Percentiles rank a stretch among this genome's conserved stretches.
Evolutionary conservation across 2,329 filamentous ascomycete genomes (phyloP).

Genomic region (Ramularia collo-cygni): DNA sequence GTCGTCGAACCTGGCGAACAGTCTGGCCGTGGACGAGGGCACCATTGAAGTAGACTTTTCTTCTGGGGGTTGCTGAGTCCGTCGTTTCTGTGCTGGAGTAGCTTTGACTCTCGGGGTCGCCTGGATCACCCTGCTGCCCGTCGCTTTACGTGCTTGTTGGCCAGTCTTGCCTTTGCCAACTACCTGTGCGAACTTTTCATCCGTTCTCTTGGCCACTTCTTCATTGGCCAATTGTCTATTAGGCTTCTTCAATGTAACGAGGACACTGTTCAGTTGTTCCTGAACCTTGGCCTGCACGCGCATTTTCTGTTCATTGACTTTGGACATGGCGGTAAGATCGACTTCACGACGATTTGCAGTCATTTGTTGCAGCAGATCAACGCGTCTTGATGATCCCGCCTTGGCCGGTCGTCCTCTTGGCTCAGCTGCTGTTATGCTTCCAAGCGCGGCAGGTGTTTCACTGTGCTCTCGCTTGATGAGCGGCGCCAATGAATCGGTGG

Average conservation of each 20-base stretch:
- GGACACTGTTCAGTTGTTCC: conserved; percentile 67
- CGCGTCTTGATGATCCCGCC: conserved; percentile 29
- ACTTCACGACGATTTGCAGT: conserved; percentile 42
- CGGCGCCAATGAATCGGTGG: conserved; percentile 52
- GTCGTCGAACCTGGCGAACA: conserved; percentile 18
- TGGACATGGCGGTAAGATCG: conserved; percentile 48
- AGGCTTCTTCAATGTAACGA: conserved; percentile 65
- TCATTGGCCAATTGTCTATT: conserved; percentile 65
- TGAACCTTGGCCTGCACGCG: conserved; percentile 62
- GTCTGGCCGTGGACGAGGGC: conserved; percentile 35
- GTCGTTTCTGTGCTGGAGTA: conserved; percentile 19
- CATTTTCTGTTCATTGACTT: conserved; percentile 50
- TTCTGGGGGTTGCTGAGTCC: conserved; percentile 19
- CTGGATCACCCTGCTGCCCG: conserved; percentile 27
- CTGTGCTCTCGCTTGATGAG: conserved; percentile 63
- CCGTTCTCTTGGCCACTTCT: conserved; percentile 59
- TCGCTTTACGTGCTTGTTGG: conserved; percentile 22
- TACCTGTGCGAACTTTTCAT: conserved; percentile 45
- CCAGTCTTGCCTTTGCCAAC: conserved; percentile 17
- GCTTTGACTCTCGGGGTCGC: conserved; percentile 37
- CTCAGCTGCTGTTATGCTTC: conserved; percentile 37
- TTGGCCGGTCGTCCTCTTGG: conserved; percentile 6
- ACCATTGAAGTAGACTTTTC: conserved; percentile 32
- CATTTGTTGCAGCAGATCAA: conserved; percentile 30
- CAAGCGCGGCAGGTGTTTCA: conserved; percentile 49